Evolutionary conservation across 179 eudicot genomes (phyloP).

Genomic region (Camellia oleifera): DNA sequence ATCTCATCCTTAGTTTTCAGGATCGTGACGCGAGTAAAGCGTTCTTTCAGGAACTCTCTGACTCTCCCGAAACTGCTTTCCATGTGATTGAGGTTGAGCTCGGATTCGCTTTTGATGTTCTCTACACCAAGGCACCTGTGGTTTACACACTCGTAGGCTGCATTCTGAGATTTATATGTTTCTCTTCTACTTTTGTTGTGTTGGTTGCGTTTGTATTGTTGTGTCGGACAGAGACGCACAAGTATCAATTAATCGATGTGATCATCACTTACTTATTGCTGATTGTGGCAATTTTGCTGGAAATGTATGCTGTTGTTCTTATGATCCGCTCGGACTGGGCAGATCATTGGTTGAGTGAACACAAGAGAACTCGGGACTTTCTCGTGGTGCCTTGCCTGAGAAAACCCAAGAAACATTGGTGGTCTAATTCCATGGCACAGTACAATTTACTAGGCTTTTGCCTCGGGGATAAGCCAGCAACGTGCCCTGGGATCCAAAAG

Average conservation of each 20-base stretch:
- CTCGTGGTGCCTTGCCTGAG: background rate
- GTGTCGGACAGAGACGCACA: background rate
- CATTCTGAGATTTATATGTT: constrained; percentile 16
- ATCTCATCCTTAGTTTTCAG: constrained; percentile 49
- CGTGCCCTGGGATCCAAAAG: constrained; percentile 10
- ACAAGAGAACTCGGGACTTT: background rate
- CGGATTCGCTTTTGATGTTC: constrained; percentile 39
- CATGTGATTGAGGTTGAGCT: constrained; percentile 44
- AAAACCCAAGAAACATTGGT: constrained; percentile 22
- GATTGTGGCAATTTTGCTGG: constrained; percentile 27
- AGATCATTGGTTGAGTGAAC: constrained; percentile 24
- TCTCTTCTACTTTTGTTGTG: constrained; percentile 11
- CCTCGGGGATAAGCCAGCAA: constrained; percentile 13
- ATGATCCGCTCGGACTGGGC: constrained; percentile 37
- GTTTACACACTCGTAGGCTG: constrained; percentile 23
- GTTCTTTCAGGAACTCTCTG: background rate
- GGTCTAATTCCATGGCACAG: constrained; percentile 46
- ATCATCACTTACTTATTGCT: constrained; percentile 34
- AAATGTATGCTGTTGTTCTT: constrained; percentile 23
- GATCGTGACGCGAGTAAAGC: constrained; percentile 37
- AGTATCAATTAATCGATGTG: constrained; percentile 23
- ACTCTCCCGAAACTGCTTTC: constrained; percentile 26
- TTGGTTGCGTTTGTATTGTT: constrained; percentile 18
- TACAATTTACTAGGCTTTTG: constrained; percentile 30
- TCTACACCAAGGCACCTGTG: constrained; percentile 43